Evolutionary conservation across 1,284 basidiomycete species (phyloP).

Genomic region (Apiotrichum akiyoshidainum): DNA sequence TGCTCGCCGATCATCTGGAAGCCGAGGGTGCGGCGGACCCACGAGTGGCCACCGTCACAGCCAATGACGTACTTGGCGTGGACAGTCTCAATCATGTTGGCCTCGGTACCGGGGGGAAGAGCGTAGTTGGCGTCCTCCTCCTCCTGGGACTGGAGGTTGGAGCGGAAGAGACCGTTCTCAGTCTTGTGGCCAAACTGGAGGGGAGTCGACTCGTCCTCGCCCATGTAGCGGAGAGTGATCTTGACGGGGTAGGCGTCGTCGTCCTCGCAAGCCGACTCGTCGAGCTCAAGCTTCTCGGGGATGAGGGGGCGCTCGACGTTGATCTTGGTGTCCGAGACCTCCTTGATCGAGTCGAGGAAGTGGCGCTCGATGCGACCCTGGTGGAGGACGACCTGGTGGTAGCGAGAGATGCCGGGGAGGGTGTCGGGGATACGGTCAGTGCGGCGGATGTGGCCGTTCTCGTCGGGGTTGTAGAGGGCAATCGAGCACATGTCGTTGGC

Average conservation of each 20-base stretch:
- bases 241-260: conserved; percentile 21
- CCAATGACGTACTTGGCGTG: conserved; percentile 33
- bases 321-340: conserved; percentile 14
- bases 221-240: conserved; percentile 17
- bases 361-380: conserved; percentile 24
- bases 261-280: conserved; percentile 19
- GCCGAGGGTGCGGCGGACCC: conserved; percentile 25
- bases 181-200: conserved; percentile 21
- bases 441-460: conserved; percentile 20
- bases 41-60: conserved; percentile 33
- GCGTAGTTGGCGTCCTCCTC: conserved; percentile 23
- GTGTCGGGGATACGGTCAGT: conserved; percentile 26
- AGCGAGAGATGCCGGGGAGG: conserved; percentile 23
- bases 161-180: conserved; percentile 23
- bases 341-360: conserved; percentile 19
- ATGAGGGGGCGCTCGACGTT: conserved; percentile 20
- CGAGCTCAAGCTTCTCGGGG: conserved; percentile 20
- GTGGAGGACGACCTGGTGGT: conserved; percentile 23
- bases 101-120: conserved; percentile 17
- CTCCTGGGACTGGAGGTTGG: conserved; percentile 18
- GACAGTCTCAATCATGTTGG: conserved; percentile 21
- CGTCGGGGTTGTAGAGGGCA: conserved; percentile 23
- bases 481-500: conserved; percentile 33
- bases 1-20: conserved; percentile 29
- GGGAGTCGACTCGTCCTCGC: conserved; percentile 20